A percentile compares a stretch with the other conserved stretches of the same genome.
Evolutionary conservation across 208 protist genomes (phyloP).

Genomic region (Cochliopodium minus): DNA sequence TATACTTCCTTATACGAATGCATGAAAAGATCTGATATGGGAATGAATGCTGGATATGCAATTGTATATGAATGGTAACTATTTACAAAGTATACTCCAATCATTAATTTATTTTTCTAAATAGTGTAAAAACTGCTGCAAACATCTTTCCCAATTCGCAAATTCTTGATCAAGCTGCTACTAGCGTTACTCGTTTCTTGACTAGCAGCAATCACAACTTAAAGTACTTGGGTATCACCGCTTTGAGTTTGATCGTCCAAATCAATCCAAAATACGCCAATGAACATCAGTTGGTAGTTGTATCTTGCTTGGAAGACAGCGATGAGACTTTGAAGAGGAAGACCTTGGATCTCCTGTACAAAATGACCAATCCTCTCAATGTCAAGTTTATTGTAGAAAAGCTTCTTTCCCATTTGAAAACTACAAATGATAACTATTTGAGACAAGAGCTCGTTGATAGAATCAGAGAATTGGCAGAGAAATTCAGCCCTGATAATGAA

Average conservation of each 20-base stretch:
- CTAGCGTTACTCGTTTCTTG: constrained; percentile 50
- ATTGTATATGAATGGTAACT: constrained; percentile 58
- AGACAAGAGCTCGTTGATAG: constrained; percentile 43
- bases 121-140: constrained; percentile 60
- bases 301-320: constrained; percentile 69
- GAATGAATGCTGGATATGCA: constrained; percentile 61
- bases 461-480: constrained; percentile 60
- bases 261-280: constrained; percentile 56
- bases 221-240: constrained; percentile 74
- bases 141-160: constrained; percentile 54
- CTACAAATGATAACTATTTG: constrained; percentile 43
- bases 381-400: constrained; percentile 59
- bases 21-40: constrained; percentile 60
- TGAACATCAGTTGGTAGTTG: constrained; percentile 69
- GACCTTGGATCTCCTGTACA: constrained; percentile 69
- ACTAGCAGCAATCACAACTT: constrained; percentile 63
- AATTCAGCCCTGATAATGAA: constrained; percentile 30
- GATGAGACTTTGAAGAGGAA: constrained; percentile 80
- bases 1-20: constrained; percentile 54
- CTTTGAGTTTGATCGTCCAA: constrained; percentile 64
- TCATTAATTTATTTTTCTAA: no score
- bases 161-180: constrained; percentile 54
- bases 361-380: constrained; percentile 76
- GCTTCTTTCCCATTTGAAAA: constrained; percentile 53
- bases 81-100: no score